Evolutionary conservation across 2,329 filamentous ascomycete genomes (phyloP).

Genomic region (Didymella glomerata): DNA sequence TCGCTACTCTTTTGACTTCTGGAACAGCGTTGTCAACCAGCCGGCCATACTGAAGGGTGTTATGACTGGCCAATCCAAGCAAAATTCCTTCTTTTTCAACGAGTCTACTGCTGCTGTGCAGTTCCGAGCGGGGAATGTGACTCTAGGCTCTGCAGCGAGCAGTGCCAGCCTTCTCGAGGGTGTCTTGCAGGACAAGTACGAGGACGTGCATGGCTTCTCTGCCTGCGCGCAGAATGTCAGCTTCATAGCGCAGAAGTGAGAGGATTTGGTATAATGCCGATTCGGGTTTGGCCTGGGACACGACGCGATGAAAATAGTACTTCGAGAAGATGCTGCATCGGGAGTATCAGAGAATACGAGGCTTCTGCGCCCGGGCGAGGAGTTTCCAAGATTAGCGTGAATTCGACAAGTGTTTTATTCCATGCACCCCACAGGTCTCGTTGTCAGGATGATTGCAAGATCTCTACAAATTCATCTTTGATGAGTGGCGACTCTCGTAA

Average conservation of each 20-base stretch:
- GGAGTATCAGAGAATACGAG: no score
- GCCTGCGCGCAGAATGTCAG: neutral
- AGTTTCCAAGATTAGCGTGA: no score
- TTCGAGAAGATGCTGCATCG: neutral
- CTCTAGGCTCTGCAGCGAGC: neutral
- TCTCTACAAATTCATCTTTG: no score
- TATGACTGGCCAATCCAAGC: neutral
- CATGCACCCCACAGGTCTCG: no score
- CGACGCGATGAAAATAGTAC: neutral
- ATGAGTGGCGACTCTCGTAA: neutral
- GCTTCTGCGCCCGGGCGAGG: no score
- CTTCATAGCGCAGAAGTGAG: neutral
- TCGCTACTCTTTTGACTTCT: neutral
- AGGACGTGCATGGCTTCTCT: neutral
- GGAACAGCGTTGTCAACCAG: neutral
- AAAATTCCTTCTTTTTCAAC: neutral
- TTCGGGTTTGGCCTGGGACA: neutral
- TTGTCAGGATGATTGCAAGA: no score
- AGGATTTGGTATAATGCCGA: neutral
- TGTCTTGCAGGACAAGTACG: neutral
- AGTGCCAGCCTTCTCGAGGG: neutral
- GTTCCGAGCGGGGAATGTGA: neutral
- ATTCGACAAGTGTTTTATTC: no score
- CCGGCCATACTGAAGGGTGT: neutral
- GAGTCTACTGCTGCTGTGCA: neutral